Evolutionary conservation across 208 protist species (phyloP).

Genomic region (Trypanosoma platydactyli): DNA sequence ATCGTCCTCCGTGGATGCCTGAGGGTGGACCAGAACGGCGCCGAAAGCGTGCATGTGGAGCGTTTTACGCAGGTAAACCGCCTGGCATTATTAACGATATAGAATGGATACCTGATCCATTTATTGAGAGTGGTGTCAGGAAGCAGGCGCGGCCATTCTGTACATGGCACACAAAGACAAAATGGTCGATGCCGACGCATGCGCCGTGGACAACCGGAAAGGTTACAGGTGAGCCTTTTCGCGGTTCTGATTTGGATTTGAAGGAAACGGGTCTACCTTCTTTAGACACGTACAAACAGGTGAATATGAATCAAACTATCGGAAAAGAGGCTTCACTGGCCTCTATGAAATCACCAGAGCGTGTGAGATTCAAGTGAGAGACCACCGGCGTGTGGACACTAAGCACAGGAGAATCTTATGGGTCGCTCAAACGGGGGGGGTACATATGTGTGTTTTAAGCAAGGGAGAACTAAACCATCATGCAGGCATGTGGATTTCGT

Average conservation of each 20-base stretch:
- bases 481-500: no score
- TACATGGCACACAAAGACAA: constrained; percentile 89
- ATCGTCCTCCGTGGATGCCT: constrained; percentile 83
- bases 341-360: constrained; percentile 42
- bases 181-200: constrained; percentile 85
- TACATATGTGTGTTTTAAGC: not conserved
- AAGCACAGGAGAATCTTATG: no score
- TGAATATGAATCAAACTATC: constrained; percentile 74
- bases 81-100: constrained; percentile 61
- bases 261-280: constrained; percentile 61
- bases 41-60: constrained; percentile 48
- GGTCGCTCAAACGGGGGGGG: no score
- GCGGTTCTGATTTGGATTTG: constrained; percentile 56
- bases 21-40: constrained; percentile 61
- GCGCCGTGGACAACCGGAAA: constrained; percentile 83
- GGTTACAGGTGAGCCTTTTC: constrained; percentile 72
- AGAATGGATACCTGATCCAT: constrained; percentile 88
- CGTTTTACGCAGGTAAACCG: constrained; percentile 80
- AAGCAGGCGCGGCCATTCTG: constrained; percentile 66
- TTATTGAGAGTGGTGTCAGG: constrained; percentile 61
- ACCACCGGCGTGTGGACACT: not conserved
- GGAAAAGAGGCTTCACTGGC: constrained; percentile 69
- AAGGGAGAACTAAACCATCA: not conserved
- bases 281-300: constrained; percentile 53
- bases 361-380: constrained; percentile 31